Evolutionary conservation across 495 filamentous ascomycete species (phyloP).

Genomic region (Hypoxylon cercidicola): DNA sequence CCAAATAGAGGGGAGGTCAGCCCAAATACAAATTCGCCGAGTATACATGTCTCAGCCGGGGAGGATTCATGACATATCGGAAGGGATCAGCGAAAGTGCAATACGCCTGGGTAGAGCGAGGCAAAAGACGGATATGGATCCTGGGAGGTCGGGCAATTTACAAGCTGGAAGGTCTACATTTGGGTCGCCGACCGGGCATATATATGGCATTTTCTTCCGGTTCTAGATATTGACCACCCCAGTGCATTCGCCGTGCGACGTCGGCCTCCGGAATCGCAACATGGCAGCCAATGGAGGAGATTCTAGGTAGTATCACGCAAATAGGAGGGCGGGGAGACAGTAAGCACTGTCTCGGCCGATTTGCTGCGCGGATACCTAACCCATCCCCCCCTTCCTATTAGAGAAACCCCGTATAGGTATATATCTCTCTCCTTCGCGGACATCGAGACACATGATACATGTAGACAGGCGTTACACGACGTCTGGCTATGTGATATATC

Average conservation of each 20-base stretch:
- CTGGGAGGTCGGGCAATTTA: constrained; percentile 24
- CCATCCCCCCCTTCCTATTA: constrained; percentile 21
- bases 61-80: constrained; percentile 9
- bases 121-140: constrained; percentile 10
- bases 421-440: constrained; percentile 22
- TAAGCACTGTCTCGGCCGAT: constrained; percentile 36
- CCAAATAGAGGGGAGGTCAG: constrained; percentile 16
- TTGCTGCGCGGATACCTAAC: constrained; percentile 26
- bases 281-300: constrained; percentile 33
- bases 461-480: constrained; percentile 4
- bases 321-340: constrained; percentile 23
- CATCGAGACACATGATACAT: not conserved
- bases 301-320: constrained; percentile 21
- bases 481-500: not conserved
- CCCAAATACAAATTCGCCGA: constrained; percentile 5
- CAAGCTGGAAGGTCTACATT: constrained; percentile 15
- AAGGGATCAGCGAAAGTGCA: constrained; percentile 23
- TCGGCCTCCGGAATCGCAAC: constrained; percentile 28
- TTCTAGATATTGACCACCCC: constrained; percentile 6
- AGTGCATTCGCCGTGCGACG: constrained; percentile 37
- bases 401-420: constrained; percentile 18
- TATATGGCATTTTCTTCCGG: constrained; percentile 19
- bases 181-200: constrained; percentile 34
- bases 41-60: constrained; percentile 1
- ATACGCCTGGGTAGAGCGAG: not conserved